Base-by-base conservation (phyloP, 345 rosid genomes). In the Acer saccharum region DNA sequence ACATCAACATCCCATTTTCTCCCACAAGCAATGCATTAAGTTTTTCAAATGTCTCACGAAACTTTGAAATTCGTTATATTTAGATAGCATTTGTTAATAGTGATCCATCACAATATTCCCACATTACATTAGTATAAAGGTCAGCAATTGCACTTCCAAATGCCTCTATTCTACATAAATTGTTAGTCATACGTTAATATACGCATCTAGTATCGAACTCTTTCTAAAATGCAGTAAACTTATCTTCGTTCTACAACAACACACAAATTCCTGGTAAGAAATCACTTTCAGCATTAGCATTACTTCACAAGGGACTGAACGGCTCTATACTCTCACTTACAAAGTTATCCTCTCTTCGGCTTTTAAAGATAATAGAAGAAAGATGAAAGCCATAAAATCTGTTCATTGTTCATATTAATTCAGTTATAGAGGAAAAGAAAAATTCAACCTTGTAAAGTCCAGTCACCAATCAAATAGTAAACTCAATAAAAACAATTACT, bases 361-460 rank as follows among this genome's bases (percentile, higher is more conserved):
- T 48, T 44, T 48, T 29, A 5, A 46, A 10, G 50, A 10, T 9
- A 46, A 9, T 46, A 10, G 17, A 54, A 54, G 58, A 16, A 54
- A 54, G 58, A 4, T 10, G 10, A 46, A 46, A 46, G 3, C 50
- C 50, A 46, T 46, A 46, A 46, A 41, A 6, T 41, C 17, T 39
- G 32, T 20, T 58, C 21, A 57, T 39, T 39, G 32, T 20, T 58
- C 41, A 57, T 39, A 57, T 18, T 54, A 54, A 29, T 71, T 10
- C 46, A 71, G 25, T 16, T 54, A 25, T 52, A 43, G n/a, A 70
- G 62, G 46, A 57, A 58, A 3, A 2, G 46, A 72, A 6, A 18
- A 57, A 72, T 21, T 35, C 75, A 72, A 55, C 63, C 25, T n/a
- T 32, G 27, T 17, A 16, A 58, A 57, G 16, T 72, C n/a, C 32